Conservation (phyloP, 1,284 basidiomycete genomes). For the Cutaneotrichosporon arboriforme region DNA sequence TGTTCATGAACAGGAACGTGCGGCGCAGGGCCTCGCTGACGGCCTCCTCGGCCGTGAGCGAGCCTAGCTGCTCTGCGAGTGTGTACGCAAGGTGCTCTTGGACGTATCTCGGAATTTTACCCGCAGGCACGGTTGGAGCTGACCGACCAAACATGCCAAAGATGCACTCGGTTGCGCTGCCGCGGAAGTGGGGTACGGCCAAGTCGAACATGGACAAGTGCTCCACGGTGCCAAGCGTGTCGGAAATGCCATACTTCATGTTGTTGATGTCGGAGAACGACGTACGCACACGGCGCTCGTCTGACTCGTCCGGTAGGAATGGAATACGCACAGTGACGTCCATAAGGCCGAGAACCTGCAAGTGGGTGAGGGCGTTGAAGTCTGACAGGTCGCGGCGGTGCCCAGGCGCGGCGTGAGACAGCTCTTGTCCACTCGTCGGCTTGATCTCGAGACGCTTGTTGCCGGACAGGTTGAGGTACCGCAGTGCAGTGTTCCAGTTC, state of each 20-base stretch:
- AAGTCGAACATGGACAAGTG: conserved; percentile 86
- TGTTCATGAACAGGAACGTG: conserved; percentile 79
- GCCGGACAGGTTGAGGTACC: conserved; percentile 82
- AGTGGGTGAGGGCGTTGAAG: conserved; percentile 74
- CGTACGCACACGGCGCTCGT: conserved; percentile 86
- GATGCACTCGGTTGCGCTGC: conserved; percentile 72
- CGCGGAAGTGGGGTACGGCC: conserved; percentile 82
- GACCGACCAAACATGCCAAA: conserved; percentile 92
- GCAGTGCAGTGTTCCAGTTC: conserved; percentile 93
- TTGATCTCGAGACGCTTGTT: conserved; percentile 86
- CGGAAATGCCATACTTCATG: conserved; percentile 96
- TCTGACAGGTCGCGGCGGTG: conserved; percentile 61
- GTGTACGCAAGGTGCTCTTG: conserved; percentile 69
- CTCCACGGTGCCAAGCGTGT: conserved; percentile 73
- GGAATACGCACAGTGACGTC: conserved; percentile 88
- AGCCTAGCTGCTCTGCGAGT: conserved; percentile 59
- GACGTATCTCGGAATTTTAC: conserved; percentile 61
- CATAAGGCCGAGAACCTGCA: conserved; percentile 91
- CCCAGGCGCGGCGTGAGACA: conserved; percentile 22
- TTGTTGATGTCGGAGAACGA: conserved; percentile 84
- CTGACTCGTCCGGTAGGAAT: conserved; percentile 82
- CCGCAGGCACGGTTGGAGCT: conserved; percentile 54
- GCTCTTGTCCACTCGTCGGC: conserved; percentile 54
- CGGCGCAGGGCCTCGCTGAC: conserved; percentile 72
- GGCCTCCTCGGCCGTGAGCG: conserved; percentile 55